phyloP scores from a whole-genome alignment of 352 stramenopile species.

The Lagenidium giganteum region DNA sequence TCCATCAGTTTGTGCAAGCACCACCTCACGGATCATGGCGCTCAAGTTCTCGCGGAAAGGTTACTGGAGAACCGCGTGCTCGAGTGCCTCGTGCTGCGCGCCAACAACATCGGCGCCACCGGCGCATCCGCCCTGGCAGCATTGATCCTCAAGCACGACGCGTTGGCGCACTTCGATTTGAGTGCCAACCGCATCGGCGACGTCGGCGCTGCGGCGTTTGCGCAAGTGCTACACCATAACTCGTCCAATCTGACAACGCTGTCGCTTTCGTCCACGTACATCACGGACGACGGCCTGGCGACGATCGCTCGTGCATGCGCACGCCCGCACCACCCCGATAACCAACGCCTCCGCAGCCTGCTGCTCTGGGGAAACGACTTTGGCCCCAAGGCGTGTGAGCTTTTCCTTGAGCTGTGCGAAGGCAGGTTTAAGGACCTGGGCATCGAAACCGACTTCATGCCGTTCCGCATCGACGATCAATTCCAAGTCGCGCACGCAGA shows the following conservation, averaged over 20 bases:
- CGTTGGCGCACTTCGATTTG: constrained; percentile 49
- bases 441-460: constrained; percentile 56
- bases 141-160: constrained; percentile 39
- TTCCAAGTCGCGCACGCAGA: constrained; percentile 55
- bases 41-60: constrained; percentile 63
- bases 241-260: constrained; percentile 32
- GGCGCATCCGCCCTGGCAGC: constrained; percentile 51
- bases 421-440: constrained; percentile 28
- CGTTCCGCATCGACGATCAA: constrained; percentile 20
- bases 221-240: constrained; percentile 39
- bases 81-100: constrained; percentile 46
- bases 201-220: constrained; percentile 42
- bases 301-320: constrained; percentile 35
- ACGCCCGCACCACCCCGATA: constrained; percentile 19
- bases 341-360: constrained; percentile 28
- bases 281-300: constrained; percentile 46
- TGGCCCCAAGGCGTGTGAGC: constrained; percentile 21
- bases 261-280: constrained; percentile 49
- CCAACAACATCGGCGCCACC: constrained; percentile 60
- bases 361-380: constrained; percentile 75
- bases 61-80: constrained; percentile 63
- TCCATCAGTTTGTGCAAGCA: constrained; percentile 65
- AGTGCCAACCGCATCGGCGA: constrained; percentile 67
- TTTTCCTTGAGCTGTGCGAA: constrained; percentile 37
- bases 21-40: constrained; percentile 60